Evolutionary conservation across 169 alveolate species (phyloP), one percentile per base, ranked within the genome.

Genomic region (Plasmodium chabaudi): DNA sequence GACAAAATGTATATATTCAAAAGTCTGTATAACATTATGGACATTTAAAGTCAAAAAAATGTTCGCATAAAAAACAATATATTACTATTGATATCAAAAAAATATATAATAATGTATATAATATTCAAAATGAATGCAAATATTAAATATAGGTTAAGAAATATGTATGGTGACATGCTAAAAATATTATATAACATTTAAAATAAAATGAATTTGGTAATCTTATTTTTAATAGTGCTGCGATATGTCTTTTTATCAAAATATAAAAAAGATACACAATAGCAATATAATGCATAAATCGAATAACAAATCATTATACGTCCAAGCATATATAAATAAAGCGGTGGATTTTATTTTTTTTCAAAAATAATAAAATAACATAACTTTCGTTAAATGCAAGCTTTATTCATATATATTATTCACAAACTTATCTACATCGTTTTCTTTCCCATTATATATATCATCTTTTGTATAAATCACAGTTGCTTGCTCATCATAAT

Each of bases 391-490:
- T 13, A n/a, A n/a, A 23, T 25, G 7, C 7, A 44, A n/a, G 19
- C 1, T 27, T 77, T 57, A 79, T 15, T 79, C 84, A 47, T 79
- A 79, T n/a, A 79, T 82, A 47, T 79, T 79, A 79, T 79, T 79
- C 63, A 79, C 89, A 79, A 79, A 79, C 34, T 67, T 67, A 68
- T 70, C 65, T n/a, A 79, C 79, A 46, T 79, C 68, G 25, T 79
- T 79, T 67, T 79, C 89, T 60, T 56, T 79, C 47, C 68, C 68
- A 46, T 56, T 79, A 79, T 79, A 79, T 65, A 79, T 79, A 67
- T 79, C 89, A 17, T 67, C 89, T 61, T 79, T 79, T 70, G 65
- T 79, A 79, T 79, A 79, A 27, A 79, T 79, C n/a, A 79, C 89
- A 10, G 89, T 79, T 53, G 89, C 89, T 67, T 79, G 89, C 47